Conservation (phyloP, 1,284 basidiomycete genomes). For the Gomphus bonarii region DNA sequence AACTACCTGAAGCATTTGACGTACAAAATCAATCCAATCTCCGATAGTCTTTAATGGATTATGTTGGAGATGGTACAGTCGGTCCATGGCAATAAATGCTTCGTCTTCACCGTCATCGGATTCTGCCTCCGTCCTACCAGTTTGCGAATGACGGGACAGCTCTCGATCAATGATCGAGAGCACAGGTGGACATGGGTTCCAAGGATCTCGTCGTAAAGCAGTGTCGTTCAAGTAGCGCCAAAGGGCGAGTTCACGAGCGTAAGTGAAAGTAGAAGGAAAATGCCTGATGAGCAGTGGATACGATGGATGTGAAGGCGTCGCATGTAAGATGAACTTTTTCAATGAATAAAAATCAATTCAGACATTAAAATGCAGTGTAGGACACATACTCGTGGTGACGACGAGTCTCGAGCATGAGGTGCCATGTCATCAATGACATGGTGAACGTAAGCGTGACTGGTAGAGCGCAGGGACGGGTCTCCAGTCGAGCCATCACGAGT, state of each 20-base stretch:
- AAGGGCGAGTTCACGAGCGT: conserved; percentile 27
- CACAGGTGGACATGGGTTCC: conserved; percentile 40
- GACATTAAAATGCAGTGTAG: not conserved
- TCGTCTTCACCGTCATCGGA: conserved; percentile 13
- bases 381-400: not conserved
- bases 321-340: not conserved
- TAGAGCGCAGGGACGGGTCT: not conserved
- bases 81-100: conserved; percentile 33
- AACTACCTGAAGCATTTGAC: conserved; percentile 36
- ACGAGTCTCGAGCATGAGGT: not conserved
- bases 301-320: not conserved
- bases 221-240: conserved; percentile 32
- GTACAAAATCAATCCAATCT: conserved; percentile 39
- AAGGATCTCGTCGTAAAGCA: conserved; percentile 34
- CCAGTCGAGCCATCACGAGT: not conserved
- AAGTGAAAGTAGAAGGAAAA: not conserved
- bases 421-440: not conserved
- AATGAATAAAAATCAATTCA: not conserved
- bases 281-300: conserved; percentile 2
- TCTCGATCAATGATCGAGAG: conserved; percentile 30
- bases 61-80: conserved; percentile 31
- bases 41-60: conserved; percentile 33
- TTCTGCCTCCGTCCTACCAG: not conserved
- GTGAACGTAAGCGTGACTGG: not conserved
- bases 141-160: not conserved